These are phyloP conservation scores for Ophiosphaerella herpotricha DNA, from an alignment of 2,329 filamentous ascomycete genomes.

Conservation along the genomic window DNA sequence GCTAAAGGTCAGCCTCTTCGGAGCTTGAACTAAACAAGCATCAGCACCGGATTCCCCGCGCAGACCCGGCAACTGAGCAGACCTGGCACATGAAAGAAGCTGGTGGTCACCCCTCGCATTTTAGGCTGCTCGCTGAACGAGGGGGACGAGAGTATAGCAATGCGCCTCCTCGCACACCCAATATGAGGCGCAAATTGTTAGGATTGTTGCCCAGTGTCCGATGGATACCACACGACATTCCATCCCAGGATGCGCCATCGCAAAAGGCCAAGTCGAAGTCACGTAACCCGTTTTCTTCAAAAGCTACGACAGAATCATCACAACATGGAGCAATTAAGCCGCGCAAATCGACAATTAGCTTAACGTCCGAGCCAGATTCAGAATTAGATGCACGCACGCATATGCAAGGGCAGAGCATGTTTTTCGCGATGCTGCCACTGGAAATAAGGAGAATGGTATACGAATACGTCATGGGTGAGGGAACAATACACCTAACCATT, in stretches of 20 bases:
- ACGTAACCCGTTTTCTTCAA: slow-evolving; percentile 17
- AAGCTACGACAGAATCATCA: slow-evolving; percentile 2
- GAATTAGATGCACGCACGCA: slow-evolving; percentile 34
- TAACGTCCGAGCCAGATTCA: slow-evolving; percentile 22
- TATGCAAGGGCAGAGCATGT: slow-evolving; percentile 32
- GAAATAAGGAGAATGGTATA: slow-evolving; percentile 41
- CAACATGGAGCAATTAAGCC: slow-evolving; percentile 3
- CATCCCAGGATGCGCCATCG: slow-evolving; percentile 4
- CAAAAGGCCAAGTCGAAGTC: slow-evolving; percentile 15
- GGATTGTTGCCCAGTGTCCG: slow-evolving; percentile 24
- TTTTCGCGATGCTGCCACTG: slow-evolving; percentile 38
- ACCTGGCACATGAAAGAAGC: neutral
- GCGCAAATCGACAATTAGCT: slow-evolving; percentile 29
- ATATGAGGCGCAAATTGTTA: slow-evolving; percentile 15
- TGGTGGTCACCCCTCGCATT: slow-evolving; percentile 2
- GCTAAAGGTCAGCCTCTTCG: neutral
- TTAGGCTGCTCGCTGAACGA: neutral
- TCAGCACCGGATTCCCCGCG: neutral
- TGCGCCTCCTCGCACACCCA: neutral
- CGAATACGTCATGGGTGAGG: slow-evolving; percentile 33
- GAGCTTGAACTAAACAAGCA: slow-evolving; percentile 25
- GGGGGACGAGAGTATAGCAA: neutral
- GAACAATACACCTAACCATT: slow-evolving; percentile 38
- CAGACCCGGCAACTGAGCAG: slow-evolving; percentile 6
- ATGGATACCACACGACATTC: slow-evolving; percentile 36